Evolutionary conservation across 352 stramenopile species (phyloP), one percentile per base, ranked within the genome.

Genomic region (Globisporangium paroecandrum): DNA sequence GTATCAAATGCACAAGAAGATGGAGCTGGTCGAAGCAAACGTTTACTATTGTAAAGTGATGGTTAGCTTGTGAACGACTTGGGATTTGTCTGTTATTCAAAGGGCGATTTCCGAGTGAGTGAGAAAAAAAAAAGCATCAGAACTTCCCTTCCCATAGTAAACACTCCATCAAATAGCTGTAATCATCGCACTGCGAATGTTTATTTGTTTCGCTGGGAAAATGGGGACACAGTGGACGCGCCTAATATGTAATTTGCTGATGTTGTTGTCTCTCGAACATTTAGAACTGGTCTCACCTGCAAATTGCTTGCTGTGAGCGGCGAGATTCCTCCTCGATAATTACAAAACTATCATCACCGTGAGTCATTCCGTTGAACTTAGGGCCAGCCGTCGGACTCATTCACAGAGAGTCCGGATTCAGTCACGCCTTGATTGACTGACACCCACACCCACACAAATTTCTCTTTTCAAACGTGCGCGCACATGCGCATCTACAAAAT

Each of bases 181-280:
- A 59, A 59, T 59, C 54, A 59, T 24, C 15, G 10, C 57, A n/a
- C 12, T 6, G 22, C 43, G 2, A 24, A 34, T 62, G 36, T 62
- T 62, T 62, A 62, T 46, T 43, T 49, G 5, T 29, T 62, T 51
- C 4, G 43, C 18, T 51, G 43, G 43, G 43, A 51, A 51, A 51
- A 24, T n/a, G 43, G 18, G 43, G 43, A 12, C 43, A 51, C 43
- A 51, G 43, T 51, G 43, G 43, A 51, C 43, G 18, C 43, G 18
- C 43, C 43, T 24, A 51, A 51, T 22, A 49, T 41, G 29, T 38
- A 38, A 38, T 0, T 38, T 38, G 7, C 32, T 38, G 32, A 10
- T 0, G 32, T 38, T 38, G 32, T 10, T 38, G 32, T 38, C 32
- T 38, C 32, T 10, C 0, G 32, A 38, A 38, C 8, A 38, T 38